A percentile compares a stretch with the other conserved stretches of the same genome.
These are phyloP conservation scores for Tolypocladium capitatum DNA, from an alignment of 2,329 filamentous ascomycete genomes.

Conservation along the genomic window DNA sequence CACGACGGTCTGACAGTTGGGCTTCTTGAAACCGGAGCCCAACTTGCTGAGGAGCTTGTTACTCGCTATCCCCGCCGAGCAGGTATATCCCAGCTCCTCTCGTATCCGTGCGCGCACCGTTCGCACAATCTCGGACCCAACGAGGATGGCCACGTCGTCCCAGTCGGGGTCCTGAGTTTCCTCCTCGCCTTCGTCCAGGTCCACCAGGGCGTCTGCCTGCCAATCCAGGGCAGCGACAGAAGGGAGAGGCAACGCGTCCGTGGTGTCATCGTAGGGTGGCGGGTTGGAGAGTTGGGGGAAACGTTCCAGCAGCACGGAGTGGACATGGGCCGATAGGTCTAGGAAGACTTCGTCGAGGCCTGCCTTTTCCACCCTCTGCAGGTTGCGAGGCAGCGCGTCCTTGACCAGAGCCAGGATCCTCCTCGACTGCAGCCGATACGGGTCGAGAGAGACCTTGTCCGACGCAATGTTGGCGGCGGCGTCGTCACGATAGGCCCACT, in stretches of 20 bases:
- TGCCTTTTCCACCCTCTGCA: slow-evolving; percentile 79
- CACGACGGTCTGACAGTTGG: slow-evolving; percentile 88
- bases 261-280: slow-evolving; percentile 60
- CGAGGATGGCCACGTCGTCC: slow-evolving; percentile 81
- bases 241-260: slow-evolving; percentile 59
- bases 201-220: slow-evolving; percentile 69
- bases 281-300: slow-evolving; percentile 57
- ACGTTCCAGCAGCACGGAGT: slow-evolving; percentile 57
- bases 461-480: slow-evolving; percentile 66
- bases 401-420: slow-evolving; percentile 72
- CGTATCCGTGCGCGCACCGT: slow-evolving; percentile 57
- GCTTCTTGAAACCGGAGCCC: slow-evolving; percentile 83
- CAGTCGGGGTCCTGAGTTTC: slow-evolving; percentile 82
- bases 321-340: slow-evolving; percentile 76
- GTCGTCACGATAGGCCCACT: slow-evolving; percentile 82
- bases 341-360: slow-evolving; percentile 93
- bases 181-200: slow-evolving; percentile 54
- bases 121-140: slow-evolving; percentile 81
- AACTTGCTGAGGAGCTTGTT: slow-evolving; percentile 97
- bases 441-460: slow-evolving; percentile 89
- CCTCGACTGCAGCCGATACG: slow-evolving; percentile 74
- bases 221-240: slow-evolving; percentile 61
- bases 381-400: slow-evolving; percentile 48
- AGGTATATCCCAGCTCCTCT: slow-evolving; percentile 69
- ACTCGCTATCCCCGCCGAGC: slow-evolving; percentile 73